These are phyloP conservation scores for Metschnikowia arizonensis DNA, from an alignment of 805 yeast genomes.

Conservation along the genomic window DNA sequence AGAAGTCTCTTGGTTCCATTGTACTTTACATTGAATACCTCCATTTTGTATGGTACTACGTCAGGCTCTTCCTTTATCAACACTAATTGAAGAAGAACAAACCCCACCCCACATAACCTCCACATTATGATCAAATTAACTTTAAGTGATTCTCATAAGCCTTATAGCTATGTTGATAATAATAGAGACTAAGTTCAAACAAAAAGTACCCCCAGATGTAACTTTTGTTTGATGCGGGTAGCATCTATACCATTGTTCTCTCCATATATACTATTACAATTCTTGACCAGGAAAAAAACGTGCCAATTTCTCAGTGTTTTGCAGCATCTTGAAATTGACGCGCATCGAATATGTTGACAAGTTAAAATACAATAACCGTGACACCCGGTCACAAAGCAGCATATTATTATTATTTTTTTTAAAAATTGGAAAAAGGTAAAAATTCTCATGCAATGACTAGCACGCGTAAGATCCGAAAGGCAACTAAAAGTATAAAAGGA, in stretches of 20 bases:
- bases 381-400: neutral
- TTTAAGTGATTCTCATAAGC: too few species aligned
- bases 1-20: too few species aligned
- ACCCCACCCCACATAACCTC: too few species aligned
- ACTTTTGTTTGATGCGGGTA: neutral
- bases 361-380: neutral
- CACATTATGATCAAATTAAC: too few species aligned
- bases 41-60: too few species aligned
- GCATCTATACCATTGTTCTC: neutral
- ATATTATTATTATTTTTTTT: too few species aligned
- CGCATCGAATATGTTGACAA: neutral
- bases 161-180: too few species aligned
- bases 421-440: neutral
- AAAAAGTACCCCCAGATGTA: neutral
- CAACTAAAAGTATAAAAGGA: neutral
- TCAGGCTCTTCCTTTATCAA: too few species aligned
- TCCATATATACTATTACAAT: neutral
- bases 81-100: too few species aligned
- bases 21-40: too few species aligned
- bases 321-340: constrained; percentile 1
- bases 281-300: neutral
- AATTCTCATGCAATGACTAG: neutral
- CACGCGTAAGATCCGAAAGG: neutral
- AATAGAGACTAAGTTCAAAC: too few species aligned
- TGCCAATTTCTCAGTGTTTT: neutral